These are phyloP conservation scores for Sclerotinia minor DNA, from an alignment of 2,329 filamentous ascomycete genomes.

Conservation along the genomic window DNA sequence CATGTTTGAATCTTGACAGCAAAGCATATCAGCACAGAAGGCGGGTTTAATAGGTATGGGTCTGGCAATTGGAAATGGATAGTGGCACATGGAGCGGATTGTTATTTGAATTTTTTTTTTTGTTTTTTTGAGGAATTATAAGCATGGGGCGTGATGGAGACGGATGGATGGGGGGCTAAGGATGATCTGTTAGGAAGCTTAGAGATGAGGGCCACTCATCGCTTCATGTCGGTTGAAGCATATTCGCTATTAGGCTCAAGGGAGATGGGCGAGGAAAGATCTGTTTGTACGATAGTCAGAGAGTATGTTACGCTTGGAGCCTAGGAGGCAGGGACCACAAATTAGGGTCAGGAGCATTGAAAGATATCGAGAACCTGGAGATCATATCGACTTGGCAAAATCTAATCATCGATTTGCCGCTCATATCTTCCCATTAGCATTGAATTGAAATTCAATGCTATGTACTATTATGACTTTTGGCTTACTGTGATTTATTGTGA, in stretches of 20 bases:
- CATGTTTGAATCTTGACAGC: constrained; percentile 25
- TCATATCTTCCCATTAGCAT: constrained; percentile 1
- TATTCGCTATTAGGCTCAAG: background rate
- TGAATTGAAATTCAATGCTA: constrained; percentile 6
- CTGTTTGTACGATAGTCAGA: constrained; percentile 21
- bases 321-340: background rate
- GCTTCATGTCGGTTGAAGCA: background rate
- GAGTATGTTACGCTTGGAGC: constrained; percentile 9
- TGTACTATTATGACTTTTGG: constrained; percentile 12
- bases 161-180: constrained; percentile 2
- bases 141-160: constrained; percentile 15
- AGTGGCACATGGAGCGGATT: constrained; percentile 17
- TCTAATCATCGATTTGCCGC: background rate
- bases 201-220: background rate
- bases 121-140: constrained; percentile 18
- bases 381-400: background rate
- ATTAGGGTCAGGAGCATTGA: constrained; percentile 12
- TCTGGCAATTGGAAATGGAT: constrained; percentile 24
- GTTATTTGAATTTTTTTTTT: background rate
- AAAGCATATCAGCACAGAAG: constrained; percentile 24
- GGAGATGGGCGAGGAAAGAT: background rate
- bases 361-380: constrained; percentile 1
- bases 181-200: constrained; percentile 1
- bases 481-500: background rate
- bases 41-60: constrained; percentile 22